Evolutionary conservation across 495 filamentous ascomycete species (phyloP).

Genomic region (Neurospora tetrasperma): DNA sequence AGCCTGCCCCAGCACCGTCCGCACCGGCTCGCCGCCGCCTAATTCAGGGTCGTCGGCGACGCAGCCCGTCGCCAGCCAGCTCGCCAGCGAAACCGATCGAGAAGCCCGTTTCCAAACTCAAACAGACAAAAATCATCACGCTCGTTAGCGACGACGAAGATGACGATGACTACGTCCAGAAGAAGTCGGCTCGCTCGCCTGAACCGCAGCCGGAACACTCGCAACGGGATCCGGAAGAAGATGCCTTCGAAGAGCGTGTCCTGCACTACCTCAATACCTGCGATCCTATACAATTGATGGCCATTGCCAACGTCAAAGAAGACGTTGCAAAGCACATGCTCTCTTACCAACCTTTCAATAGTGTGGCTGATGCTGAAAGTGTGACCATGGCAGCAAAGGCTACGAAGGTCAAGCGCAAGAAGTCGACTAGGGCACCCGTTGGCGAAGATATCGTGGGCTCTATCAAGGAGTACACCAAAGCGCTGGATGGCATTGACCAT

Average conservation of each 20-base stretch:
- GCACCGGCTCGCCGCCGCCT: constrained; percentile 20
- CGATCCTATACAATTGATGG: constrained; percentile 56
- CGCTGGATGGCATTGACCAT: constrained; percentile 58
- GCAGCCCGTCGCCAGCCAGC: constrained; percentile 8
- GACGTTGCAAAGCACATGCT: constrained; percentile 56
- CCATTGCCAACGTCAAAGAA: constrained; percentile 63
- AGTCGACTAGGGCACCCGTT: constrained; percentile 23
- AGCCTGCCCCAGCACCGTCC: background rate
- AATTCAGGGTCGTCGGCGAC: constrained; percentile 19
- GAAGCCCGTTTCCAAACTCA: background rate
- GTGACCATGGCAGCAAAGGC: constrained; percentile 41
- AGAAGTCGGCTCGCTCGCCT: constrained; percentile 1
- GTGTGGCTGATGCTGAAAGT: constrained; percentile 50
- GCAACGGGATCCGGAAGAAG: constrained; percentile 3
- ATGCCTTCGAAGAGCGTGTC: constrained; percentile 34
- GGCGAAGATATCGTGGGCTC: constrained; percentile 31
- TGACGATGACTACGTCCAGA: constrained; percentile 16
- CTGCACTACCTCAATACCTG: constrained; percentile 79
- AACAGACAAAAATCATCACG: constrained; percentile 12
- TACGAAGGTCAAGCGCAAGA: constrained; percentile 15
- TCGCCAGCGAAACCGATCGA: constrained; percentile 10
- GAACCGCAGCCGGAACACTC: constrained; percentile 6
- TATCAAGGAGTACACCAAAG: constrained; percentile 20
- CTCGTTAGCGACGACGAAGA: constrained; percentile 22
- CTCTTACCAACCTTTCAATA: constrained; percentile 55